Base-by-base conservation (phyloP, 2,329 filamentous ascomycete genomes). In the Diaporthe vaccinii region DNA sequence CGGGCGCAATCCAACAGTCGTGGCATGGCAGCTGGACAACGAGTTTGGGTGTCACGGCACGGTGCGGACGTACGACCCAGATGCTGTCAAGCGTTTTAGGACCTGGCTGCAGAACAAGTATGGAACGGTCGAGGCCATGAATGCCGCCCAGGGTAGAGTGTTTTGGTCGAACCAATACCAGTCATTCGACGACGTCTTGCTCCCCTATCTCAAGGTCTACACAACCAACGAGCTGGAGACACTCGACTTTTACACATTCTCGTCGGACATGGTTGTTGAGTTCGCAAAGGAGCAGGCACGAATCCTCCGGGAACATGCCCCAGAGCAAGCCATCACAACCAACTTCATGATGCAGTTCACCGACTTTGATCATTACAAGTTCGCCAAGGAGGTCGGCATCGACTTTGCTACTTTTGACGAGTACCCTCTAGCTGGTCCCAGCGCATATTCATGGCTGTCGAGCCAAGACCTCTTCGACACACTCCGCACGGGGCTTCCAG, bases 11-110 rank as follows among this genome's bases (percentile, higher is more conserved):
- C 57, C 78, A 2, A 74, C 67, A 25, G 76, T 79, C 3, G 76
- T 75, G 8, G 78, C 61, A 2, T 79, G 78, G 78, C 78, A 79
- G 68, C 72, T 79, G n/a, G 78, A 79, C 73, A 79, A 79, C 49
- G 78, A 79, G 49, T 77, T 79, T 34, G 78, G 78, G 49, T 79
- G 78, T 46, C 78, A 79, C 69, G 53, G 70, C 46, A 79, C 78
- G 3, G 75, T 76, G 25, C 74, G 77, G 4, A 77, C 76, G 20
- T 79, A 79, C 39, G 78, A 79, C 51, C 75, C 74, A 25, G 76
- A 77, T 39, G 78, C 78, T 31, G 73, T 75, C 55, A 65, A 14
- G 41, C 72, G 78, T 15, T 79, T 79, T 69, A 78, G 78, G 17
- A 55, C 69, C 9, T 79, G 78, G 78, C 76, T 79, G 20, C 65